These are phyloP conservation scores for Serpula lacrymans DNA, from an alignment of 768 basidiomycete genomes.

Conservation along the genomic window DNA sequence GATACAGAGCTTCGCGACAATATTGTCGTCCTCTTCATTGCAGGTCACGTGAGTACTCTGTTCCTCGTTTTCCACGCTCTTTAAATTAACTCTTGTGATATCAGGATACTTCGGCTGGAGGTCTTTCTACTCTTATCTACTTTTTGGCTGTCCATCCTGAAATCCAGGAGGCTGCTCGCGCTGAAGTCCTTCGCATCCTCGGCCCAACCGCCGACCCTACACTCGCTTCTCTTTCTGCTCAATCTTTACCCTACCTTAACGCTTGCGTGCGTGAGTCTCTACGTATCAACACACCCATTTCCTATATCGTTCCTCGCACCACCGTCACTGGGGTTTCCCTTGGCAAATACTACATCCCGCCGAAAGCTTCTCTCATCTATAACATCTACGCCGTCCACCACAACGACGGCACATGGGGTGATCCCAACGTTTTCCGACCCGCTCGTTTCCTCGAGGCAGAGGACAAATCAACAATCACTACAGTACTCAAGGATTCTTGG, in stretches of 20 bases:
- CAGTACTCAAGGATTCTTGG: constrained; percentile 3
- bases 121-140: constrained; percentile 34
- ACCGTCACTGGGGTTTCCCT: constrained; percentile 8
- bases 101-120: constrained; percentile 38
- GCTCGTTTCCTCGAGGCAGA: constrained; percentile 22
- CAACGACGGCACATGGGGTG: constrained; percentile 23
- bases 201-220: constrained; percentile 26
- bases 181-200: constrained; percentile 33
- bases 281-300: constrained; percentile 30
- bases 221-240: constrained; percentile 21
- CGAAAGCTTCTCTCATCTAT: constrained; percentile 26
- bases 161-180: constrained; percentile 32
- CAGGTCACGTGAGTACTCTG: constrained; percentile 31
- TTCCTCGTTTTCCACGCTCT: neutral
- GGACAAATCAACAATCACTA: neutral
- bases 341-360: constrained; percentile 30
- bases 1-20: constrained; percentile 35
- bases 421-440: constrained; percentile 28
- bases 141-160: constrained; percentile 35
- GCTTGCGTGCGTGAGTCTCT: constrained; percentile 40
- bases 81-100: neutral
- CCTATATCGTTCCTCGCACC: constrained; percentile 17
- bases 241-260: constrained; percentile 25
- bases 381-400: constrained; percentile 33
- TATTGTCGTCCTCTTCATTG: constrained; percentile 36